Base-by-base conservation (phyloP, 306 rosid species). In the Albizia julibrissin region DNA sequence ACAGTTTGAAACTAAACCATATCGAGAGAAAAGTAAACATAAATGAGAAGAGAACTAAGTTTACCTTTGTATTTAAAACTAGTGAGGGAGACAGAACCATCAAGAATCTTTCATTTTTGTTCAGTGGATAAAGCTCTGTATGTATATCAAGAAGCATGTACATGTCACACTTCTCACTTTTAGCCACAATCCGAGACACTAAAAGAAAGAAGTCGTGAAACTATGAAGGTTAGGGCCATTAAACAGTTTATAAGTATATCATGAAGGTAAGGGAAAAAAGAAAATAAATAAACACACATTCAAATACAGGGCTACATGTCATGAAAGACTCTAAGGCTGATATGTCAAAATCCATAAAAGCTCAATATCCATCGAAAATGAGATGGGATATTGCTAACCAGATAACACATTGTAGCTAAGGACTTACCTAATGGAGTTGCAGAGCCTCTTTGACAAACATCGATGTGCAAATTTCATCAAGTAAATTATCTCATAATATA, bases 121-220 rank as follows among this genome's bases (percentile, higher is more conserved):
- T 84, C 80, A 93, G 80, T 10, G 97, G 97, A 88, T 93, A 95
- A 81, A 95, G 87, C 86, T 95, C 95, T 0, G 97, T 86, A 81
- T 93, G 92, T 75, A 93, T 91, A 80, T 95, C 98, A 37, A 93
- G 88, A 49, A 78, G 91, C 89, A 93, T 81, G 80, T 76, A 11
- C 87, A 89, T 91, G 79, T 80, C 92, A 74, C 76, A 74, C 86
- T 91, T 95, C 90, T 95, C 96, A 79, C 99, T 89, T 26, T 54
- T 74, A 54, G 94, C 98, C n/a, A 84, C 91, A 54, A 95, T 83
- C 83, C 97, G 86, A 52, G 94, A 91, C 78, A 95, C 98, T 95
- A 76, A 75, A 80, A 29, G 66, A 69, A 76, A 46, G 85, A 4
- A 72, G 4, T 14, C 54, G 71, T 11, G 70, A 71, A 72, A 61